Evolutionary conservation across 768 basidiomycete species (phyloP).

Genomic region (Leccinellum rugosiceps): DNA sequence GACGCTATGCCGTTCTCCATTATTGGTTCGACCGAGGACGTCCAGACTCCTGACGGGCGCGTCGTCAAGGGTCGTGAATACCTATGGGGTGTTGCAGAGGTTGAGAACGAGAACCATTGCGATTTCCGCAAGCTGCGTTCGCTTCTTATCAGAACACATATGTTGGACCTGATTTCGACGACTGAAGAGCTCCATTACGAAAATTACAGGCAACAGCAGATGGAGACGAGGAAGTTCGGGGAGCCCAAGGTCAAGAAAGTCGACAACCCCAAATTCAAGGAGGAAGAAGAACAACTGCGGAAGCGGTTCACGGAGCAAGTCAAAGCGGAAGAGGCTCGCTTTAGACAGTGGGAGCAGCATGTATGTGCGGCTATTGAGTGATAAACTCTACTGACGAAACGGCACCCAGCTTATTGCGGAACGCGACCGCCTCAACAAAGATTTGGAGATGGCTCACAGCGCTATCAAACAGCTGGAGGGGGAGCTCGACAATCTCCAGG

Average conservation of each 20-base stretch:
- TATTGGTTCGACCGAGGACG: conserved; percentile 95
- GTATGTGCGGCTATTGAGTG: conserved; percentile 43
- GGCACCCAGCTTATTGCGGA: conserved; percentile 85
- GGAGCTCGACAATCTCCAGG: conserved; percentile 86
- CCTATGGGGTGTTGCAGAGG: conserved; percentile 99
- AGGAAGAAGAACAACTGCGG: conserved; percentile 94
- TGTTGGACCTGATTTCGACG: conserved; percentile 95
- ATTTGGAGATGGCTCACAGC: conserved; percentile 89
- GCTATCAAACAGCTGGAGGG: conserved; percentile 89
- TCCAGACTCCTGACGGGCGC: conserved; percentile 86
- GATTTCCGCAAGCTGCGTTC: conserved; percentile 98
- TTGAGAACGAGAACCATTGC: conserved; percentile 99
- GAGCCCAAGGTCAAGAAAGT: conserved; percentile 98
- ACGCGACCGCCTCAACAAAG: conserved; percentile 98
- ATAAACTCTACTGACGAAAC: conserved; percentile 15
- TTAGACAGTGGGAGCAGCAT: conserved; percentile 99
- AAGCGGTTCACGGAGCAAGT: conserved; percentile 99
- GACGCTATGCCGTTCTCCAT: conserved; percentile 98
- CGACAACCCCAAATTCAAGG: conserved; percentile 99
- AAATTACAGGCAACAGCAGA: conserved; percentile 96
- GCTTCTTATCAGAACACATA: conserved; percentile 93
- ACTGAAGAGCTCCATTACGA: conserved; percentile 97
- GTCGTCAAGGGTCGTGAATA: conserved; percentile 97
- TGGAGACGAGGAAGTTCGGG: conserved; percentile 99
- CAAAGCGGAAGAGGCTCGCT: conserved; percentile 95